These are phyloP conservation scores for Geranium incanum DNA, from an alignment of 441 rosid genomes.

Conservation along the genomic window DNA sequence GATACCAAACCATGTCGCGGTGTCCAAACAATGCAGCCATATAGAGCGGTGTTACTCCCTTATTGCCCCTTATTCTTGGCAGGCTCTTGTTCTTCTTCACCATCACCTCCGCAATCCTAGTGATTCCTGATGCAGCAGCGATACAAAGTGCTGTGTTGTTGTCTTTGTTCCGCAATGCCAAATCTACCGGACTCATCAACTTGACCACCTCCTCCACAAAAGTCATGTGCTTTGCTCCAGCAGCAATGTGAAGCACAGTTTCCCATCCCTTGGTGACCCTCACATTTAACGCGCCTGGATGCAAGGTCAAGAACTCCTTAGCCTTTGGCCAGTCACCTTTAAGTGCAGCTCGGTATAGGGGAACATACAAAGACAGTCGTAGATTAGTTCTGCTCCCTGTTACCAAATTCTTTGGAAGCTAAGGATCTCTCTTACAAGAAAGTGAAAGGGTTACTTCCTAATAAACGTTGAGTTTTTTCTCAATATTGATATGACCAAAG, in stretches of 20 bases:
- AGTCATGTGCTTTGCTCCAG: background rate
- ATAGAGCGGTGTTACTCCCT: slow-evolving; percentile 31
- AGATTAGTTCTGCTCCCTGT: slow-evolving; percentile 2
- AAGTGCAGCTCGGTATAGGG: slow-evolving; percentile 3
- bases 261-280: background rate
- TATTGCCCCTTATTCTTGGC: slow-evolving; percentile 27
- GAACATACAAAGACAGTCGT: background rate
- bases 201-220: slow-evolving; percentile 5
- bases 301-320: background rate
- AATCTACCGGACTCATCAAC: slow-evolving; percentile 1
- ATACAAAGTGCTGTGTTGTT: slow-evolving; percentile 7
- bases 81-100: slow-evolving; percentile 26
- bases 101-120: slow-evolving; percentile 31
- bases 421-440: background rate
- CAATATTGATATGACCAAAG: too few relatives aligned
- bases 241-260: slow-evolving; percentile 6
- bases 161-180: background rate
- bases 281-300: background rate
- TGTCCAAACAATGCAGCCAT: slow-evolving; percentile 40
- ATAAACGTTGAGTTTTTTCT: background rate
- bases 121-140: slow-evolving; percentile 39
- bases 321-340: slow-evolving; percentile 4
- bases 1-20: slow-evolving; percentile 38
- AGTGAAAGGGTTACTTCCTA: background rate
- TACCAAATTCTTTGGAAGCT: background rate